These are phyloP conservation scores for Penicillium sp. DNA, from an alignment of 2,329 filamentous ascomycete species.

Conservation along the genomic window DNA sequence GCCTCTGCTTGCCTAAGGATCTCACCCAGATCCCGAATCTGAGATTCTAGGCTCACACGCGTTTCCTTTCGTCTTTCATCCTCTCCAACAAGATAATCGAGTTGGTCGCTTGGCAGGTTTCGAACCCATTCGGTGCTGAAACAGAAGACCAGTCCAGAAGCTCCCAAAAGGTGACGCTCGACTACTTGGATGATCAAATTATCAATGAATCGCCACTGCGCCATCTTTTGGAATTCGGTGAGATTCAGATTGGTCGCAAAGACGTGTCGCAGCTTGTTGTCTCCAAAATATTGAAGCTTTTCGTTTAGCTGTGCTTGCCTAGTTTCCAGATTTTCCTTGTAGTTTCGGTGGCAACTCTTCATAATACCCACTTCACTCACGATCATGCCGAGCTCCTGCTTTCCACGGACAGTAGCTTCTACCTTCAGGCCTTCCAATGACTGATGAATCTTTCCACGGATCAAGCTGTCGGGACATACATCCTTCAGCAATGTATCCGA, in stretches of 20 bases:
- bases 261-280: background rate
- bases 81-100: background rate
- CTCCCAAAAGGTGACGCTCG: background rate
- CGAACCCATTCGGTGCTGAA: background rate
- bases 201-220: background rate
- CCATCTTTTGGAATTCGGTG: background rate
- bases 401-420: background rate
- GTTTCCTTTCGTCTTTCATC: background rate
- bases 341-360: background rate
- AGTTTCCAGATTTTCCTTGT: background rate
- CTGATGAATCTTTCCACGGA: background rate
- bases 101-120: background rate
- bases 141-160: background rate
- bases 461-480: background rate
- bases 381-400: background rate
- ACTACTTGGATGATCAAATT: background rate
- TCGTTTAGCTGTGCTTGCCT: accelerated
- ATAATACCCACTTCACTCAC: background rate
- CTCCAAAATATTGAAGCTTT: background rate
- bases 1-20: background rate
- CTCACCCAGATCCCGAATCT: background rate
- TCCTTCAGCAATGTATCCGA: background rate
- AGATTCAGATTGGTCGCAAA: background rate
- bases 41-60: background rate
- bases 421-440: background rate